phyloP scores from a whole-genome alignment of 2,329 filamentous ascomycete species.

The Pestalotiopsis sp. region DNA sequence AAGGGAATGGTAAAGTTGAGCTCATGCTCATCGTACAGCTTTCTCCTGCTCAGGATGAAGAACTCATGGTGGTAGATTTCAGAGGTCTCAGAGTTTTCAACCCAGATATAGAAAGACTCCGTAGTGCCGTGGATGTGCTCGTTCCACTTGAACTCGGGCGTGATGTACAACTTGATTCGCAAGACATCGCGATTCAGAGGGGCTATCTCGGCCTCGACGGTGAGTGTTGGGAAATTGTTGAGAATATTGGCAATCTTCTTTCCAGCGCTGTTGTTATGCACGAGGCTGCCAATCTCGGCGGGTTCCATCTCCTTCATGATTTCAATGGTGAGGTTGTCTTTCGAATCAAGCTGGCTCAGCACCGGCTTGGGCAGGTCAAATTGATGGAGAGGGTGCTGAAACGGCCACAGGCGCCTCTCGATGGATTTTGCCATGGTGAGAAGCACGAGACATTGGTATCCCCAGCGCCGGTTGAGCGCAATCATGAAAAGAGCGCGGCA shows the following conservation, averaged over 20 bases:
- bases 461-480: conserved; percentile 92
- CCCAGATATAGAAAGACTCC: conserved; percentile 98
- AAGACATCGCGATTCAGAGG: conserved; percentile 93
- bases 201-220: conserved; percentile 90
- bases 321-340: conserved; percentile 76
- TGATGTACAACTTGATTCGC: conserved; percentile 83
- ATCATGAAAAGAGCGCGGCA: conserved; percentile 97
- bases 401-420: conserved; percentile 93
- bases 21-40: conserved; percentile 94
- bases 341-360: conserved; percentile 83
- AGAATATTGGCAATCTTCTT: conserved; percentile 79
- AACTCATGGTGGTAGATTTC: conserved; percentile 98
- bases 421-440: conserved; percentile 95
- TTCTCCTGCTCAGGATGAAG: conserved; percentile 88
- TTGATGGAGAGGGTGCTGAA: conserved; percentile 91
- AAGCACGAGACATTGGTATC: conserved; percentile 89
- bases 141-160: conserved; percentile 92
- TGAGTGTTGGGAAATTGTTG: conserved; percentile 89
- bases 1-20: conserved; percentile 97
- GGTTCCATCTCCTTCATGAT: conserved; percentile 89
- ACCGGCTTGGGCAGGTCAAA: conserved; percentile 88
- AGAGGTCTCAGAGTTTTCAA: conserved; percentile 95
- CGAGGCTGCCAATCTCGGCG: conserved; percentile 84
- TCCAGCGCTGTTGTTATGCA: conserved; percentile 90
- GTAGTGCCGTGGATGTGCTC: conserved; percentile 91